Evolutionary conservation across 1,284 basidiomycete species (phyloP), one percentile per base, ranked within the genome.

Genomic region (Ganoderma resinaceum): DNA sequence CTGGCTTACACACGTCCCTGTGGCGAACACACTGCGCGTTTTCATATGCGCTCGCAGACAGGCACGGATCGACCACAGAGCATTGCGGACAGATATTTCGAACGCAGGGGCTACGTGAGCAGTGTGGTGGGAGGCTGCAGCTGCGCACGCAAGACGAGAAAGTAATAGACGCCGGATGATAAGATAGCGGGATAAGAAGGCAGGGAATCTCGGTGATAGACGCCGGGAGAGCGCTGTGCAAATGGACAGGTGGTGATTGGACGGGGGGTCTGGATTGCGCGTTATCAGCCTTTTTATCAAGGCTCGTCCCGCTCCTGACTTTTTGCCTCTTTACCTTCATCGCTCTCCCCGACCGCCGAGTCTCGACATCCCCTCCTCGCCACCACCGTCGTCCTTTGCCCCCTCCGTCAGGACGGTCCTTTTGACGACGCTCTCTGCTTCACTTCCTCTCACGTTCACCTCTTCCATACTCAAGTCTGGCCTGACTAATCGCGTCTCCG

Each of bases 201-300:
- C 18, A 60, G 37, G 46, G 40, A 35, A 57, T 40, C 33, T 38
- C 42, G 43, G 62, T 70, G 71, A 72, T 72, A 72, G 69, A 67
- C 71, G 71, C 71, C 57, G 11, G 62, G 0, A 5, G 20, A n/a
- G 67, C 66, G 57, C 8, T 68, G 63, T 63, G 59, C 67, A 67
- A 73, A 73, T 73, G 70, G 33, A 26, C 37, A 63, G 12, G 52
- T 67, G 61, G 67, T 42, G 70, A 73, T 73, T 73, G 72, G 72
- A 67, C 59, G 61, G 57, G 46, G 35, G 43, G 49, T 35, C 57
- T 49, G 46, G 67, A 67, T 67, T 66, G 68, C 65, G 65, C 37
- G 72, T 73, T 73, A 73, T 73, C 69, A 66, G 67, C 64, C 65
- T 66, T 73, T 73, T 73, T 73, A 73, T 73, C 72, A 73, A 71